Conservation (phyloP, 306 rosid species). For the Oemleria cerasiformis region DNA sequence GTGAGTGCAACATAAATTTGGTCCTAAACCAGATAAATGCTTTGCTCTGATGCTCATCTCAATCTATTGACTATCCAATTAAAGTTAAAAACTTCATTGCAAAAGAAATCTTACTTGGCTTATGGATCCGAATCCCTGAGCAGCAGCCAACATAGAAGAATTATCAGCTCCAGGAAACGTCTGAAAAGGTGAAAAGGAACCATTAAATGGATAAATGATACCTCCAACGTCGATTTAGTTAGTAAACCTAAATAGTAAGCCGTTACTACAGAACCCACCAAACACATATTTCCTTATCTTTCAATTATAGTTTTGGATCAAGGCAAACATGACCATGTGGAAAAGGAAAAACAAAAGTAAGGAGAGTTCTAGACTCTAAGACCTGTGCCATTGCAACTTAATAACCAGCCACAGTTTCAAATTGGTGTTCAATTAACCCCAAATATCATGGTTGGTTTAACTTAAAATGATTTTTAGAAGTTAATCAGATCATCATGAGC, state of each 20-base stretch:
- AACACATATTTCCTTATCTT: too few species aligned
- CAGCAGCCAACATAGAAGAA: too few species aligned
- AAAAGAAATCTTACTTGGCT: slow-evolving; percentile 39
- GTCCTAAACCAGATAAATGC: too few species aligned
- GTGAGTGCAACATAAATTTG: too few species aligned
- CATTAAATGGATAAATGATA: too few species aligned
- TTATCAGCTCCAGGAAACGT: slow-evolving; percentile 46
- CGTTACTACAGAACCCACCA: too few species aligned
- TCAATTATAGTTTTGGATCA: background rate
- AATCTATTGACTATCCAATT: background rate
- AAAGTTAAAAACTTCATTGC: slow-evolving; percentile 7
- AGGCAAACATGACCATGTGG: slow-evolving; percentile 2
- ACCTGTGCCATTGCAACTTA: background rate
- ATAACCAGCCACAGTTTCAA: background rate
- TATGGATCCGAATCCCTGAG: slow-evolving; percentile 45
- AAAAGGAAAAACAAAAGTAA: too few species aligned
- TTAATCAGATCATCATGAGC: background rate
- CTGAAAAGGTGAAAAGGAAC: slow-evolving; percentile 38
- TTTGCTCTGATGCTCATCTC: background rate
- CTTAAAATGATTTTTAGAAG: background rate
- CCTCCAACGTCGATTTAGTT: too few species aligned
- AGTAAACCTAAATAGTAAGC: too few species aligned
- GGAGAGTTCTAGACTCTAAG: too few species aligned
- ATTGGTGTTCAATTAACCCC: background rate
- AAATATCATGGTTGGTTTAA: background rate